Base-by-base conservation (phyloP, 192 early-diverging fungal species). In the Funneliformis geosporum region DNA sequence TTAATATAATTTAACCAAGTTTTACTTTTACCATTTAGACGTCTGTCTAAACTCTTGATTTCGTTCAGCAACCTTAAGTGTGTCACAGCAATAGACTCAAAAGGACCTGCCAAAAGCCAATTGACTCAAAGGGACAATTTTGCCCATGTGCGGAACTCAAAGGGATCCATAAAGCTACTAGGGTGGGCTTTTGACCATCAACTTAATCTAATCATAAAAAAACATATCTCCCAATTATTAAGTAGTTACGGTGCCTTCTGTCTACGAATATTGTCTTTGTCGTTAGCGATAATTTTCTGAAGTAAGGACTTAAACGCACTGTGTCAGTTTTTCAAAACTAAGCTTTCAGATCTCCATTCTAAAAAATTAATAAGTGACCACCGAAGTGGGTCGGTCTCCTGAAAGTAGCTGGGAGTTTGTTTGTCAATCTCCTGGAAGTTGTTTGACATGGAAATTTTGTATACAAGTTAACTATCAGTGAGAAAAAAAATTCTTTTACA, bases 51-150 rank as follows among this genome's bases (percentile, higher is more conserved):
- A n/a, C n/a, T n/a, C n/a, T n/a, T n/a, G n/a, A n/a, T n/a, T n/a
- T n/a, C n/a, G n/a, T n/a, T n/a, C n/a, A n/a, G n/a, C n/a, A n/a
- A n/a, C n/a, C n/a, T n/a, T n/a, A n/a, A 67, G 33, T 67, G 65
- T 67, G 65, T 67, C 65, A 67, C 65, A 67, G 65, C 65, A 67
- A 67, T 67, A 38, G 46, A 67, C 65, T 67, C 28, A 27, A 38
- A 47, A 47, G 46, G 65, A 5, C 33, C 65, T 67, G 33, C 65
- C 61, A 67, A 67, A 67, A 38, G 28, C 28, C 65, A 67, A 67
- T 38, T 38, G 33, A 38, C 65, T 67, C 65, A 27, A 67, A 47
- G 11, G 65, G 65, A 67, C 33, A 67, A 67, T 67, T 67, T 25
- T 67, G 33, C 28, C 16, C 65, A 67, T 16, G 65, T 67, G 65